These are phyloP conservation scores for Dentiscutata heterogama DNA, from an alignment of 371 early-diverging fungal genomes.

Conservation along the genomic window DNA sequence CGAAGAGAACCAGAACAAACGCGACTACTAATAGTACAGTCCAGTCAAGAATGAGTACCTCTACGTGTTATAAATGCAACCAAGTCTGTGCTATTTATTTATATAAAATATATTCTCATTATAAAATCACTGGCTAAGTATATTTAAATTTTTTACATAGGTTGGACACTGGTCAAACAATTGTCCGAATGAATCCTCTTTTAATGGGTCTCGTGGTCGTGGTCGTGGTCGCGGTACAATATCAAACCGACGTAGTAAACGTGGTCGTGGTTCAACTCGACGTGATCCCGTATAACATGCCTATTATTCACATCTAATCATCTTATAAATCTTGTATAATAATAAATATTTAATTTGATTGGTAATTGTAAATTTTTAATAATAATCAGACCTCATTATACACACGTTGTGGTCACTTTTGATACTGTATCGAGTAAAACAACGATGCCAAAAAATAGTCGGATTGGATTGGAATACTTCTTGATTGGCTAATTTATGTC, in stretches of 20 bases:
- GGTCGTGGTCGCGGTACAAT: neutral
- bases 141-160: neutral
- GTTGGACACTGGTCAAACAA: neutral
- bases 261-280: neutral
- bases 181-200: neutral
- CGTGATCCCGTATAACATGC: neutral
- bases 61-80: neutral
- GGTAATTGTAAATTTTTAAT: too few species aligned
- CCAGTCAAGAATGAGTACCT: neutral
- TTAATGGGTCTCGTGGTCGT: neutral
- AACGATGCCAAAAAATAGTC: too few species aligned
- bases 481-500: too few species aligned
- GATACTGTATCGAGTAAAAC: too few species aligned
- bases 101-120: neutral
- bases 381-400: too few species aligned
- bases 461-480: too few species aligned
- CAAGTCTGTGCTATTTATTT: neutral
- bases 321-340: too few species aligned
- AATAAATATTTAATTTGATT: too few species aligned
- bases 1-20: neutral
- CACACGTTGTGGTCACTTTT: too few species aligned
- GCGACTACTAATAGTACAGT: neutral
- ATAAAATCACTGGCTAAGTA: neutral
- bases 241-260: neutral
- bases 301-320: too few species aligned